Evolutionary conservation across 2,329 filamentous ascomycete species (phyloP), one percentile per base, ranked within the genome.

Genomic region (Rhynchosporium agropyri): DNA sequence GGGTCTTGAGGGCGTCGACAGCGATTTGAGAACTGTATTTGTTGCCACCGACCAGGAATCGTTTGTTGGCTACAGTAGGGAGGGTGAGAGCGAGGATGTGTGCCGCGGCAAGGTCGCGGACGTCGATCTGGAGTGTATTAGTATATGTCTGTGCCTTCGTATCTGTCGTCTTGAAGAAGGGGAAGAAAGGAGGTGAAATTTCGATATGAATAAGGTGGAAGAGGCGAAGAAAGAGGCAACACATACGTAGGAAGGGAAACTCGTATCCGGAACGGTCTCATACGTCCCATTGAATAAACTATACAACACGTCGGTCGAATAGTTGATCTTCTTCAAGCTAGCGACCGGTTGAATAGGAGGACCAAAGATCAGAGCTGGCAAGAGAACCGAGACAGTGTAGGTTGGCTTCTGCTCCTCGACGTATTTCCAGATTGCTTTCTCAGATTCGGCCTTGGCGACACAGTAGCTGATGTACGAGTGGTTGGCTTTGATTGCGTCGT

Each of bases 401-500:
- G 42, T 8, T 1, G 70, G 71, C 50, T 66, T 62, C 46, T 65
- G 43, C 15, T 65, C 64, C 55, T 70, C 65, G 48, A 72, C 67
- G 51, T 66, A 73, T 58, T 72, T 68, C 71, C 71, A 73, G 54
- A 73, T 68, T 26, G 71, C 71, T 28, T 71, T 69, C 60, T 73
- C 71, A 62, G 65, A 65, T 54, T 72, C 71, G 50, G 71, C 69
- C 67, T 73, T 73, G 48, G 64, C 68, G 28, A 68, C 67, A 61
- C 71, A 73, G 64, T 73, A 73, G 40, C 62, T 67, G 58, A 69
- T 66, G 62, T 70, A 72, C 10, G 67, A 55, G 60, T 73, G 66
- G 40, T 72, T 67, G 48, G 58, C 60, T 31, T 58, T 57, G 28
- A 68, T 67, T 0, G 71, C 71, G 40, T 72, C 63, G 28, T 69